Evolutionary conservation across 2,329 filamentous ascomycete genomes (phyloP).

Genomic region (Arthrinium phaeospermum): DNA sequence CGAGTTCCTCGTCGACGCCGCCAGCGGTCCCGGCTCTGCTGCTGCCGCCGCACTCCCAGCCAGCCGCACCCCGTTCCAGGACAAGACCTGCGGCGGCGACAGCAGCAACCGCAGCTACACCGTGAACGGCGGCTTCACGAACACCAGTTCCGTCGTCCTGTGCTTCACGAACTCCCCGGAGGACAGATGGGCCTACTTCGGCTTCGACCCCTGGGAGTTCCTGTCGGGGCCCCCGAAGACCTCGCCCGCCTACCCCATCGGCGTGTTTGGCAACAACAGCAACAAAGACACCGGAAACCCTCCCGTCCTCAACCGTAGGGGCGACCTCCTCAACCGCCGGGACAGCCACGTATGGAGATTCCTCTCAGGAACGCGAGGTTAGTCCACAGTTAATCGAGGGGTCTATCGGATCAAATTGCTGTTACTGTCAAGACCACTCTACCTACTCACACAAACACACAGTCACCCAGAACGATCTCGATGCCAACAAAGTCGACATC

Average conservation of each 20-base stretch:
- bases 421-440: too few species aligned
- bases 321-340: too few species aligned
- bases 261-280: background rate
- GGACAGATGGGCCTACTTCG: background rate
- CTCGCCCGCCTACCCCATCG: background rate
- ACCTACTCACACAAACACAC: too few species aligned
- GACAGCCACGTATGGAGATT: background rate
- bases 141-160: background rate
- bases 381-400: too few species aligned
- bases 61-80: background rate
- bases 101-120: background rate
- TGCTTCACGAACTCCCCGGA: background rate
- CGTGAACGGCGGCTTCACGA: slow-evolving; percentile 11
- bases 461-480: too few species aligned
- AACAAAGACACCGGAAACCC: too few species aligned
- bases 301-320: too few species aligned
- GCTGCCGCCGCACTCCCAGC: background rate
- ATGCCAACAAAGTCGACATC: too few species aligned
- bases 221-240: background rate
- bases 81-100: background rate
- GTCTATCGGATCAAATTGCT: too few species aligned
- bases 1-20: background rate
- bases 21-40: background rate
- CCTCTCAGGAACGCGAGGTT: too few species aligned
- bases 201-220: slow-evolving; percentile 18